phyloP scores from a whole-genome alignment of 2,329 filamentous ascomycete genomes.

The Dothidotthia symphoricarpi region DNA sequence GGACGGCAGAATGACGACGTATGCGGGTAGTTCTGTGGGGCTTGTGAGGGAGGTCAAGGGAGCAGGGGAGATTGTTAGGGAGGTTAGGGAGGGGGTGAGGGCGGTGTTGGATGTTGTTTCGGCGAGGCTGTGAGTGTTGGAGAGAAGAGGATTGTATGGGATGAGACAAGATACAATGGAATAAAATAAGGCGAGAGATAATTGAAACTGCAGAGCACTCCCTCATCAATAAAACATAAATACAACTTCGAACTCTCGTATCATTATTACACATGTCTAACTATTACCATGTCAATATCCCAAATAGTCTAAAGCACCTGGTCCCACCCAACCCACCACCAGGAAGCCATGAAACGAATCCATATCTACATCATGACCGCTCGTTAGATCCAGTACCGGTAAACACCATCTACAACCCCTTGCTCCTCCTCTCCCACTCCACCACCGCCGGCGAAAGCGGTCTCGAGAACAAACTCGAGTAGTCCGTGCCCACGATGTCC shows the following conservation, averaged over 20 bases:
- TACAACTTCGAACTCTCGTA: no score
- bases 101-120: conserved; percentile 23
- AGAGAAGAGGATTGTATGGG: no score
- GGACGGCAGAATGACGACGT: conserved; percentile 57
- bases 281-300: conserved; percentile 6
- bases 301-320: conserved; percentile 5
- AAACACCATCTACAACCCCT: conserved; percentile 21
- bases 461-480: conserved; percentile 52
- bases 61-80: conserved; percentile 54
- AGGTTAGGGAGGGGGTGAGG: conserved; percentile 45
- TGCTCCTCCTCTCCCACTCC: conserved; percentile 68
- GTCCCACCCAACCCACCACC: neutral
- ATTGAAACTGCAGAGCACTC: no score
- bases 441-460: conserved; percentile 55
- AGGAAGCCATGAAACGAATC: neutral
- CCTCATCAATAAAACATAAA: no score
- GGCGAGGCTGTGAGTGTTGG: neutral
- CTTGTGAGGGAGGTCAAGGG: conserved; percentile 53
- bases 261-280: no score
- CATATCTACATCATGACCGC: conserved; percentile 19
- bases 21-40: conserved; percentile 62
- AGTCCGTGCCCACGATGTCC: conserved; percentile 68
- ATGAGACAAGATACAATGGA: no score
- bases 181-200: no score
- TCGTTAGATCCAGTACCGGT: conserved; percentile 8